Conservation (phyloP, 768 basidiomycete species). For the Bullera alba region DNA sequence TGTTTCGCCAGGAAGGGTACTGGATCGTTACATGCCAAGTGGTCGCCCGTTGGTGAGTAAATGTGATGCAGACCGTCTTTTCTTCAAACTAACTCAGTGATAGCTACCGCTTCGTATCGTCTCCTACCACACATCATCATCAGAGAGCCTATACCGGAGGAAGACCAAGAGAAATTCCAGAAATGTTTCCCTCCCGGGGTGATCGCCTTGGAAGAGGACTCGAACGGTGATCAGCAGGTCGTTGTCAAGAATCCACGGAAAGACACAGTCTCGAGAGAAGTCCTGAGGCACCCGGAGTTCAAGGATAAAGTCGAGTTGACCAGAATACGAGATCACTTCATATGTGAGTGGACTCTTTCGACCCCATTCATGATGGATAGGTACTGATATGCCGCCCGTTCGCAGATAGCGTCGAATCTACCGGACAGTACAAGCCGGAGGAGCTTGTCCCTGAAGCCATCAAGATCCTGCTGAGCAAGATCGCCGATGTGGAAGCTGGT, state of each 20-base stretch:
- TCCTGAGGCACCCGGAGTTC: constrained; percentile 85
- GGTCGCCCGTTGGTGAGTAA: constrained; percentile 77
- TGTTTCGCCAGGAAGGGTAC: constrained; percentile 71
- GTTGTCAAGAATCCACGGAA: constrained; percentile 58
- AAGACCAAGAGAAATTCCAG: constrained; percentile 73
- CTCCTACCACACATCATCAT: constrained; percentile 74
- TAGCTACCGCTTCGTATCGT: constrained; percentile 93
- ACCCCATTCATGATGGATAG: background rate
- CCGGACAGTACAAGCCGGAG: constrained; percentile 79
- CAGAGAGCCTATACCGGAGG: constrained; percentile 65
- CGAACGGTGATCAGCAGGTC: constrained; percentile 52
- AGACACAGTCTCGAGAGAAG: constrained; percentile 87
- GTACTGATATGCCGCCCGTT: background rate
- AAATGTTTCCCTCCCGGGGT: constrained; percentile 71
- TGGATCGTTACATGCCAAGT: constrained; percentile 94
- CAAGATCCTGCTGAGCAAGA: constrained; percentile 73
- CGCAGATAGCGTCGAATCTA: constrained; percentile 80
- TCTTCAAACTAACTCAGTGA: background rate
- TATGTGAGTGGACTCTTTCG: constrained; percentile 59
- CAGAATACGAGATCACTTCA: constrained; percentile 82
- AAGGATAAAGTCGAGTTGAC: constrained; percentile 71
- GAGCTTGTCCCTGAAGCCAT: constrained; percentile 73
- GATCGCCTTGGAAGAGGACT: constrained; percentile 42
- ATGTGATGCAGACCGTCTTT: background rate
- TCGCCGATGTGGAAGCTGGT: constrained; percentile 46